Base-by-base conservation (phyloP, 2,329 filamentous ascomycete genomes). In the Phymatotrichopsis omnivora region DNA sequence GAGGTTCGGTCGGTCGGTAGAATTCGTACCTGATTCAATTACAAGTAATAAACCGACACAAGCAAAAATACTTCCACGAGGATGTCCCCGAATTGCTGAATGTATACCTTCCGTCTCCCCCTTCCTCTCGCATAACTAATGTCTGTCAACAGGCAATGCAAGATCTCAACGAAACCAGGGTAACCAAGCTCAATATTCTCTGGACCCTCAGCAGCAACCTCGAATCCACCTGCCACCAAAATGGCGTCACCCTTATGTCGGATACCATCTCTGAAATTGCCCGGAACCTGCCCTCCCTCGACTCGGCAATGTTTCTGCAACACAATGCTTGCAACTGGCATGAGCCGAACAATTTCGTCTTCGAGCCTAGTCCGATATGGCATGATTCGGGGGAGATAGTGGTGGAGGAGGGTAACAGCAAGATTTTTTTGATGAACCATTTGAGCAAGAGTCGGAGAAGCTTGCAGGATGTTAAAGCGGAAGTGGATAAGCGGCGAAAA, bases 1-100 rank as follows among this genome's bases (percentile, higher is more conserved):
- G 11, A 19, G 16, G 24, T 16, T 25, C 37, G 3, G 14, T n/a
- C n/a, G 28, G 28, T 11, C n/a, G n/a, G 11, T 55, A 76, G 71
- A 98, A 98, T 63, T 86, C 83, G n/a, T 98, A 98, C 61, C 69
- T 98, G 51, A 94, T 98, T 60, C 75, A 78, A 51, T 94, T 98
- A 67, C 93, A 93, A 61, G 85, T 96, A 47, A 93, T 87, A 25
- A 98, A 98, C 66, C 93, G 91, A 68, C 80, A 94, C 60, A 98
- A 96, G 68, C 86, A 95, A 62, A 85, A 81, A 61, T 96, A 96
- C 68, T 98, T 94, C 61, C 82, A 96, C 62, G 86, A 95, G 64
- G 96, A 96, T 63, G 74, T 98, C 16, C 91, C 91, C 7, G 91
- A 96, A 61, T 68, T 96, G 47, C 73, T 98, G 61, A 85, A 96